Base-by-base conservation (phyloP, 257 asterid species). In the Gynochthodes officinalis region DNA sequence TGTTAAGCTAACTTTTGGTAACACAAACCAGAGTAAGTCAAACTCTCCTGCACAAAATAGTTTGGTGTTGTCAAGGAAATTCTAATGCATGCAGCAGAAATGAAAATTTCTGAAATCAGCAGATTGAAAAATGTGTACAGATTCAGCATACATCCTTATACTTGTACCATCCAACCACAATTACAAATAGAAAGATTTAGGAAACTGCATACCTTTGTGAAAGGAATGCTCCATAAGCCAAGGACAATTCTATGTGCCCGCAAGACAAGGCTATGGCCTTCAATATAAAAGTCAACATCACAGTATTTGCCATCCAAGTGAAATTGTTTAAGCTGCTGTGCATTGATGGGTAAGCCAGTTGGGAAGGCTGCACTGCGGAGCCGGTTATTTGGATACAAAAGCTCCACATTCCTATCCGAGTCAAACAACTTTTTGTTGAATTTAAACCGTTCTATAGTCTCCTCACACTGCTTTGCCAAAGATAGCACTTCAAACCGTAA, bases 221-320 rank as follows among this genome's bases (percentile, higher is more conserved):
- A 92, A 76, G 98, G 96, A 76, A 82, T 71, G 81, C 99, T 95
- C 99, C 99, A 92, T 69, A 90, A 80, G 70, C 97, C 90, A 82
- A 92, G 96, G 80, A 92, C 85, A 77, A 95, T 82, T 84, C 85
- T 87, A 80, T 95, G 99, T 37, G 90, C 78, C 57, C 61, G 82
- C n/a, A 87, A 86, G 74, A 85, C 86, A 64, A 77, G 77, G 69
- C 85, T 92, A 69, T 84, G 84, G 73, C 89, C 95, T 76, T 93
- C 96, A 44, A 92, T 82, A 80, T 78, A 75, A 54, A 95, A 78
- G 63, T 85, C 91, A 12, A 95, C 84, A 77, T 95, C 99, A 83
- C 97, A 89, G 79, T 87, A 92, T 73, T 82, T 82, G 55, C 93
- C 90, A 30, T 88, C 82, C 74, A 63, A 64, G 53, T 82, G 80